Evolutionary conservation across 805 yeast species (phyloP).

Genomic region (Barnettozyma salicaria): DNA sequence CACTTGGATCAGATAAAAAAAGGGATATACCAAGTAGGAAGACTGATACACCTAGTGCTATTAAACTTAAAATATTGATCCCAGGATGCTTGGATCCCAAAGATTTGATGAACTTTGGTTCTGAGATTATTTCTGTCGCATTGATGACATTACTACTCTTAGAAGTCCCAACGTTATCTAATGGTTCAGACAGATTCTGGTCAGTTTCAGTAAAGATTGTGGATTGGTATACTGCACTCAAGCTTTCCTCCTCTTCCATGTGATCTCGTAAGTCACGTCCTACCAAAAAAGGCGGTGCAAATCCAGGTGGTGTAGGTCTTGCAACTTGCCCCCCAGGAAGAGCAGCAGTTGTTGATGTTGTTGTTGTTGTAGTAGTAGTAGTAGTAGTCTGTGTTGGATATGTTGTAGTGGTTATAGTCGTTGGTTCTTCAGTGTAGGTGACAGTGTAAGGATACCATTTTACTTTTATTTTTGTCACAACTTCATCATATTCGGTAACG

Average conservation of each 20-base stretch:
- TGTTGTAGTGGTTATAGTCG: conserved; percentile 8
- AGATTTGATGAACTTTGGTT: neutral
- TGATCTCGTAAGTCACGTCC: conserved; percentile 3
- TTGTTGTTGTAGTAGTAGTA: conserved; percentile 9
- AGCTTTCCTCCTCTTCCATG: conserved; percentile 1
- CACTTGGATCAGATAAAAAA: conserved; percentile 1
- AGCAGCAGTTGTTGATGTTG: neutral
- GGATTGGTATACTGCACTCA: no score
- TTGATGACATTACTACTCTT: neutral
- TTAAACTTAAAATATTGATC: no score
- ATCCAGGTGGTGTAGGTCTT: conserved; percentile 15
- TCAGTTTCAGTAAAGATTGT: no score
- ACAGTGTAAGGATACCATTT: conserved; percentile 23
- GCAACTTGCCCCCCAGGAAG: conserved; percentile 7
- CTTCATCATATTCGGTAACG: conserved; percentile 23
- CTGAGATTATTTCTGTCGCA: neutral
- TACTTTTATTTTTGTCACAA: conserved; percentile 16
- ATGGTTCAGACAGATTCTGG: no score
- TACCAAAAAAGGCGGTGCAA: conserved; percentile 2
- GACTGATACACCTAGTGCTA: conserved; percentile 1
- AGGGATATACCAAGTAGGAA: conserved; percentile 1
- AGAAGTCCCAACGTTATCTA: no score
- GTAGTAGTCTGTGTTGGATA: conserved; percentile 10
- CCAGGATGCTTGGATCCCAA: neutral
- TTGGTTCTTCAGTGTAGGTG: conserved; percentile 12